Conservation (phyloP, 352 stramenopile genomes). For the Saprolegnia parasitica region DNA sequence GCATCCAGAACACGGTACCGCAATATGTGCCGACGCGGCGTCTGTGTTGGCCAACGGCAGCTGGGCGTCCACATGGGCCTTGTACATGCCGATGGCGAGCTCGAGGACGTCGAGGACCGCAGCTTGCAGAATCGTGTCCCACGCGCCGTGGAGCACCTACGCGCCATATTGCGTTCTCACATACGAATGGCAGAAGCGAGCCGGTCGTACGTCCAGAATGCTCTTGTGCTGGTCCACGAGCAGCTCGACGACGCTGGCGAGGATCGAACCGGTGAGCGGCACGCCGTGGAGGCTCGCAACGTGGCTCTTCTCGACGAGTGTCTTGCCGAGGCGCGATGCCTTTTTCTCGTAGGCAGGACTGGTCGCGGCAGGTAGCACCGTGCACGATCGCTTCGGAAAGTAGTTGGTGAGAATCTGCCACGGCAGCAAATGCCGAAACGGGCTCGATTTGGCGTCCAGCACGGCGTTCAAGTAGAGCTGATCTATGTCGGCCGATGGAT, state of each 20-base stretch:
- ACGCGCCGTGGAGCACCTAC: neutral
- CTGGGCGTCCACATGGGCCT: neutral
- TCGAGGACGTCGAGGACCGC: constrained; percentile 5
- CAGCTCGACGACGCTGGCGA: constrained; percentile 6
- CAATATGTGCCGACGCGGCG: neutral
- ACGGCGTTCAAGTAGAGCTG: constrained; percentile 25
- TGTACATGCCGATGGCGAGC: neutral
- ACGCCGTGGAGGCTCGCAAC: constrained; percentile 11
- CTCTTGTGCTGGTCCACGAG: neutral
- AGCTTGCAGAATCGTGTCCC: neutral
- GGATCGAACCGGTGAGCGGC: constrained; percentile 9
- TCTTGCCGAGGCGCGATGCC: constrained; percentile 10
- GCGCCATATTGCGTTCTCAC: neutral
- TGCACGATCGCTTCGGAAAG: constrained; percentile 22
- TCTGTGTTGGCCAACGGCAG: neutral
- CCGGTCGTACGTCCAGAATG: neutral
- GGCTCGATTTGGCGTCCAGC: constrained; percentile 19
- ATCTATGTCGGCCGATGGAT: constrained; percentile 19
- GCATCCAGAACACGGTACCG: neutral
- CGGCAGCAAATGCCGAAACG: constrained; percentile 6
- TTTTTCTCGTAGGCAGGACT: constrained; percentile 28
- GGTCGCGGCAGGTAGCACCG: constrained; percentile 11
- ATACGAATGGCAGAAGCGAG: neutral
- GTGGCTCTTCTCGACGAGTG: constrained; percentile 15
- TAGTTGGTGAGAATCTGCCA: constrained; percentile 28